Base-by-base conservation (phyloP, 148 eudicot genomes). In the Vaccinium corymbosum region DNA sequence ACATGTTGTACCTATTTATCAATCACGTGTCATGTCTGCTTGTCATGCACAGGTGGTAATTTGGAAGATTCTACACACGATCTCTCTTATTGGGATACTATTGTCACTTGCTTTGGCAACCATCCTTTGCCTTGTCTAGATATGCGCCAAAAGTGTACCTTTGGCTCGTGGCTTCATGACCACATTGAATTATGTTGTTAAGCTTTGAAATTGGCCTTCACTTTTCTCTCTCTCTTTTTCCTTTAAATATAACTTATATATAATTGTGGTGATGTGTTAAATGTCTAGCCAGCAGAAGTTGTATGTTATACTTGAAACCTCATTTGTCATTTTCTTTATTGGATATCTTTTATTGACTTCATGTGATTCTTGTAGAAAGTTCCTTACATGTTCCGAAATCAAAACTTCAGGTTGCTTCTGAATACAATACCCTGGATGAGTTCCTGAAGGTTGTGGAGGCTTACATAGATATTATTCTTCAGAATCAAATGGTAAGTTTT, bases 361-460 rank as follows among this genome's bases (percentile, higher is more conserved):
- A 35, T 42, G 32, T 55, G 38, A 76, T 16, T 59, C 78, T 70
- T 82, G 59, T 46, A 51, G 25, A 29, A 70, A 25, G 16, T 68
- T 81, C 25, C 22, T 51, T 71, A 17, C 0, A 32, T 27, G 10
- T 83, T 50, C 59, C 32, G 61, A 64, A 49, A 49, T 49, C 7
- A 76, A 42, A 76, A 82, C 91, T 90, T 86, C 94, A 94, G 98
- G 91, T 86, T 82, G 84, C 83, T 64, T 80, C 87, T 83, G 81
- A 71, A 83, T 88, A 80, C 81, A 80, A 80, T 71, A 87, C 80
- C 75, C 89, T 93, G 79, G 90, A 91, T 80, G 92, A 87, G 74
- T 94, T 85, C 87, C 84, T 93, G 89, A 94, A 85, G 87, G 90
- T 93, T 57, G 83, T 92, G 71, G 94, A 93, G 88, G 94, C 91